Conservation (phyloP, 495 filamentous ascomycete genomes). For the Podospora appendiculata region DNA sequence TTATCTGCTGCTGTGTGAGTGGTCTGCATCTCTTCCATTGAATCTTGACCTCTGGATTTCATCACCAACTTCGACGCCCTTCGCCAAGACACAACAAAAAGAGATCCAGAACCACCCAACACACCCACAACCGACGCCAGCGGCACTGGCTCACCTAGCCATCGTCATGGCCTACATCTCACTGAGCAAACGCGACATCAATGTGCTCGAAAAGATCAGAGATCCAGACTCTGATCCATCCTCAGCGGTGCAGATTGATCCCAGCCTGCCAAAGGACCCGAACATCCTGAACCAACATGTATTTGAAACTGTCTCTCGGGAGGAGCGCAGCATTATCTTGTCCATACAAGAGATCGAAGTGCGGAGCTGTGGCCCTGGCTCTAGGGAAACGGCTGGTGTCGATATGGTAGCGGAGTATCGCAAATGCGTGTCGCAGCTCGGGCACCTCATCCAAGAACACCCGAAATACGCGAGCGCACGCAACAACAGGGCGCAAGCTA, state of each 20-base stretch:
- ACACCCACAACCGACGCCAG: not conserved
- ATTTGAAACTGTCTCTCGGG: slow-evolving; percentile 29
- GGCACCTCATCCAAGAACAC: slow-evolving; percentile 45
- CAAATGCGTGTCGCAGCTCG: slow-evolving; percentile 35
- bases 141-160: not conserved
- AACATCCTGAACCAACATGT: slow-evolving; percentile 32
- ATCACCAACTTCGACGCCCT: not conserved
- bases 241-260: slow-evolving; percentile 44
- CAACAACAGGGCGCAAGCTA: slow-evolving; percentile 70
- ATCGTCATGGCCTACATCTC: slow-evolving; percentile 39
- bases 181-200: slow-evolving; percentile 62
- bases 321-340: slow-evolving; percentile 41
- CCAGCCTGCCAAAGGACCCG: slow-evolving; percentile 54
- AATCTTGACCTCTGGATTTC: not conserved
- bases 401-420: slow-evolving; percentile 30
- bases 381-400: slow-evolving; percentile 11
- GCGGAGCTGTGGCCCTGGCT: slow-evolving; percentile 30
- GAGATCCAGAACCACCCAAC: not conserved
- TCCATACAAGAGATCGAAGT: slow-evolving; percentile 42
- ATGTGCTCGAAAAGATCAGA: slow-evolving; percentile 70
- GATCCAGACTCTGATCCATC: slow-evolving; percentile 65
- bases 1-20: not conserved
- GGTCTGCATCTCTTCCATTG: too few relatives aligned
- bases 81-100: not conserved
- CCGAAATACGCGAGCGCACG: slow-evolving; percentile 67